A percentile compares a stretch with the other conserved stretches of the same genome.
Evolutionary conservation across 139 green algal genomes (phyloP).

Genomic region (Dunaliella primolecta): DNA sequence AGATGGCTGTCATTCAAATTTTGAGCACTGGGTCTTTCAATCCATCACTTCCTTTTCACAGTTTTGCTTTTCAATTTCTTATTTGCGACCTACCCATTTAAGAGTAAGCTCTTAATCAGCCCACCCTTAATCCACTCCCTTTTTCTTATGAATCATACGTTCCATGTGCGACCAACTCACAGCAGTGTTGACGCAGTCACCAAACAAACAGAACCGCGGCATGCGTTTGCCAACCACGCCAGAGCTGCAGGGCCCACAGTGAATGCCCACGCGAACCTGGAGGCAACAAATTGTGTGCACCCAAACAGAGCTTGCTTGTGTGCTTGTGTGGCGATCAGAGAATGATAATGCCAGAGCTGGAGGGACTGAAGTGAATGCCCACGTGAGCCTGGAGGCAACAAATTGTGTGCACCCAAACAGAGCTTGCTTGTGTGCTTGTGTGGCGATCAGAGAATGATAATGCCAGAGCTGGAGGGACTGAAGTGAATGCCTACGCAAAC

Average conservation of each 20-base stretch:
- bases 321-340: background rate
- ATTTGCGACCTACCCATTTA: too few relatives aligned
- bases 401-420: background rate
- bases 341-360: background rate
- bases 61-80: too few relatives aligned
- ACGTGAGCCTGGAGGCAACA: background rate
- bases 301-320: background rate
- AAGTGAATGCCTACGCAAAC: background rate
- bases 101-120: too few relatives aligned
- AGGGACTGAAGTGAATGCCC: background rate
- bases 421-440: background rate
- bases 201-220: conserved; percentile 48
- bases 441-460: background rate
- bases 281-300: background rate
- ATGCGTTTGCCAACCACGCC: conserved; percentile 45
- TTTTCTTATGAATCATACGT: too few relatives aligned
- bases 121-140: too few relatives aligned
- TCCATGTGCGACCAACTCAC: too few relatives aligned
- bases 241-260: conserved; percentile 36
- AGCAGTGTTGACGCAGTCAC: conserved; percentile 19
- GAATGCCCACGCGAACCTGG: conserved; percentile 48
- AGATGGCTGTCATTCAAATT: too few relatives aligned
- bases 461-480: background rate
- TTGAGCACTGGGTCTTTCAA: too few relatives aligned
- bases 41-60: too few relatives aligned